A percentile compares a stretch with the other conserved stretches of the same genome.
These are phyloP conservation scores for Anthracocystis setariae DNA, from an alignment of 1,284 basidiomycete genomes.

Conservation along the genomic window DNA sequence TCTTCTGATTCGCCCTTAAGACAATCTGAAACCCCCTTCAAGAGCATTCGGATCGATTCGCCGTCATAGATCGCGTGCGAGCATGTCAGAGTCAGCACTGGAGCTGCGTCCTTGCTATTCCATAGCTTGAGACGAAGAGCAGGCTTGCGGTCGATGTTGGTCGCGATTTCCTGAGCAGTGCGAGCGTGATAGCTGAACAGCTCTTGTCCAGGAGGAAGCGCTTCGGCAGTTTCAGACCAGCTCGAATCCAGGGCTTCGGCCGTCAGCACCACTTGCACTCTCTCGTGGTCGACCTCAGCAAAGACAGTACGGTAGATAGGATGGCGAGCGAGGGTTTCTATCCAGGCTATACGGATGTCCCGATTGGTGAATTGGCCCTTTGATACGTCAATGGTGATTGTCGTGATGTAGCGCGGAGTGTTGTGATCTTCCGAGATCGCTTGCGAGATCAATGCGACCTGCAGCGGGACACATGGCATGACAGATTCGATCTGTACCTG, in stretches of 20 bases:
- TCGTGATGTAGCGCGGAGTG: conserved; percentile 55
- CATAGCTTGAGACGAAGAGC: conserved; percentile 49
- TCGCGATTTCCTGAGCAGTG: conserved; percentile 38
- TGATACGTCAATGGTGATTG: conserved; percentile 26
- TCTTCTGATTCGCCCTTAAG: conserved; percentile 3
- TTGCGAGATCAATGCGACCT: conserved; percentile 53
- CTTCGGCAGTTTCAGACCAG: conserved; percentile 13
- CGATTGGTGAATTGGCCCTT: conserved; percentile 6
- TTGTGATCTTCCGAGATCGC: conserved; percentile 24
- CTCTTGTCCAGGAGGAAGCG: conserved; percentile 2
- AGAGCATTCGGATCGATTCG: conserved; percentile 50
- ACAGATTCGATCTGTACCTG: conserved; percentile 10
- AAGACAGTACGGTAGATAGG: conserved; percentile 60
- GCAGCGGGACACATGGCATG: conserved; percentile 57
- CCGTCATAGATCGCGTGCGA: conserved; percentile 65
- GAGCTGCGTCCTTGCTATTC: conserved; percentile 12
- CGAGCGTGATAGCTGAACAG: conserved; percentile 17
- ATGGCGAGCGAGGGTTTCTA: conserved; percentile 27
- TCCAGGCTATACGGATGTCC: conserved; percentile 36
- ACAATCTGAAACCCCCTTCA: conserved; percentile 31
- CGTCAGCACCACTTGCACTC: conserved; percentile 45
- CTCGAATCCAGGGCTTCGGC: conserved; percentile 5
- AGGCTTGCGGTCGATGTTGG: conserved; percentile 21
- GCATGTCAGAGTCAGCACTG: conserved; percentile 31
- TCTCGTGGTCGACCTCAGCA: conserved; percentile 22